A percentile compares a stretch with the other conserved stretches of the same genome.
phyloP scores from a whole-genome alignment of 441 rosid species.

The Geranium incanum region DNA sequence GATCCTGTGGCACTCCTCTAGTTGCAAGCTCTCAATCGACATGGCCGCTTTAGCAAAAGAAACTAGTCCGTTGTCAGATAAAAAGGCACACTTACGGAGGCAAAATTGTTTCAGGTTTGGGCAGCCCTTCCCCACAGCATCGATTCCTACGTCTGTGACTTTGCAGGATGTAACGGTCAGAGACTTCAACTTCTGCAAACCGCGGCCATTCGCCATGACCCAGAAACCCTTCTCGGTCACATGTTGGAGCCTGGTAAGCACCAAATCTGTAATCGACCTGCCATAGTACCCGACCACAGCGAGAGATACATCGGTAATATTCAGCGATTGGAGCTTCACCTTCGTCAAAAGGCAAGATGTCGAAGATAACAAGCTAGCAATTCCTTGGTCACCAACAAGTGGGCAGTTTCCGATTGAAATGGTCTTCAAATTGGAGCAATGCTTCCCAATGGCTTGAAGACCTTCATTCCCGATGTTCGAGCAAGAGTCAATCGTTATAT shows the following conservation, averaged over 20 bases:
- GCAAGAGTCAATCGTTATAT: constrained; percentile 63
- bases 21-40: constrained; percentile 71
- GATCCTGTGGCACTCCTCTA: constrained; percentile 80
- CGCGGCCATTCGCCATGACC: constrained; percentile 91
- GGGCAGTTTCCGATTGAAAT: constrained; percentile 79
- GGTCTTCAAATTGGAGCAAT: constrained; percentile 54
- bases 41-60: constrained; percentile 52
- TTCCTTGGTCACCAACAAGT: constrained; percentile 82
- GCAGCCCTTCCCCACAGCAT: constrained; percentile 72
- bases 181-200: constrained; percentile 51
- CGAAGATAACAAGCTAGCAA: constrained; percentile 64
- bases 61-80: constrained; percentile 71
- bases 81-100: constrained; percentile 62
- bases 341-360: constrained; percentile 46
- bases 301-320: constrained; percentile 78
- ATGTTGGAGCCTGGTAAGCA: constrained; percentile 55
- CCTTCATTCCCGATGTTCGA: constrained; percentile 70
- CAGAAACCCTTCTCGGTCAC: constrained; percentile 93
- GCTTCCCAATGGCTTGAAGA: constrained; percentile 60
- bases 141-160: constrained; percentile 69
- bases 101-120: constrained; percentile 62
- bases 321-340: constrained; percentile 78
- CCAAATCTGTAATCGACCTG: constrained; percentile 48
- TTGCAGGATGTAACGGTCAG: constrained; percentile 68
- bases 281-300: constrained; percentile 89